Percentiles rank a stretch among this genome's conserved stretches.
Conservation (phyloP, 306 rosid genomes). For the Carpinus fangiana region DNA sequence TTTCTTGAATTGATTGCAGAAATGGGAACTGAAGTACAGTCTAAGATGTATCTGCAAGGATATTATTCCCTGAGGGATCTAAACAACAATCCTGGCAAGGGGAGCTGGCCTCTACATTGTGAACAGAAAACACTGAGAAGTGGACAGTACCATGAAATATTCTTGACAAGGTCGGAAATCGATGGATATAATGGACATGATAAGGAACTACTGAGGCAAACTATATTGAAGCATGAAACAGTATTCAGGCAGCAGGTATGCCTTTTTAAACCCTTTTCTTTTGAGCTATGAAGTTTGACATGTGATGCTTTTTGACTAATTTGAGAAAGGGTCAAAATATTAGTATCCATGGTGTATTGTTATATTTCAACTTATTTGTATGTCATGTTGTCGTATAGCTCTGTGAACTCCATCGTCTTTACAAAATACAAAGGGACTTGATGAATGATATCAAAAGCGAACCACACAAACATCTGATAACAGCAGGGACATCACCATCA, state of each 20-base stretch:
- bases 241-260: conserved; percentile 39
- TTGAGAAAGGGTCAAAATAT: not conserved
- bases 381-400: conserved; percentile 36
- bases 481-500: conserved; percentile 24
- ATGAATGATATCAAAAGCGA: conserved; percentile 39
- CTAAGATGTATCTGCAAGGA: conserved; percentile 35
- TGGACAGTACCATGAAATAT: conserved; percentile 26
- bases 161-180: not conserved
- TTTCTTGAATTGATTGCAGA: conserved; percentile 26
- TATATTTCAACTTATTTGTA: not conserved
- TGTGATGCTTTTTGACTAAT: not conserved
- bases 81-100: conserved; percentile 13
- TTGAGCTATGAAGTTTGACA: not conserved
- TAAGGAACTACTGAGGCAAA: conserved; percentile 36
- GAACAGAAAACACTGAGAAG: conserved; percentile 24
- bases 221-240: conserved; percentile 39
- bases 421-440: conserved; percentile 50
- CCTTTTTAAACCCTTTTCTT: not conserved
- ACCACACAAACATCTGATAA: conserved; percentile 8
- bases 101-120: conserved; percentile 26
- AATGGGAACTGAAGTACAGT: conserved; percentile 45
- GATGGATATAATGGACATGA: conserved; percentile 16
- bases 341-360: not conserved
- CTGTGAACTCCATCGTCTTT: conserved; percentile 49
- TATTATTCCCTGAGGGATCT: conserved; percentile 26